A percentile compares a stretch with the other conserved stretches of the same genome.
These are phyloP conservation scores for Paecilomyces sp. DNA, from an alignment of 2,329 filamentous ascomycete species.

Conservation along the genomic window DNA sequence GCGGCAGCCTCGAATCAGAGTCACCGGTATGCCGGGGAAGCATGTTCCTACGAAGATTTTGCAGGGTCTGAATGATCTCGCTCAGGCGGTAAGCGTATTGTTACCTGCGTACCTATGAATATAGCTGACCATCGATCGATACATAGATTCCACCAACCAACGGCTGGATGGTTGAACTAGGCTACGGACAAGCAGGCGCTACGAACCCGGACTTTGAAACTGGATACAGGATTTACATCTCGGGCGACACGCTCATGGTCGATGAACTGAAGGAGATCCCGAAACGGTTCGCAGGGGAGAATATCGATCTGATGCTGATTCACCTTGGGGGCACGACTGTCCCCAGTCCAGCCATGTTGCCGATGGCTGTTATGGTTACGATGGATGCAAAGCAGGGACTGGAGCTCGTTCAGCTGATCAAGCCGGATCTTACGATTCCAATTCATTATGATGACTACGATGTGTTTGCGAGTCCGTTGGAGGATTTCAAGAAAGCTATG, in stretches of 20 bases:
- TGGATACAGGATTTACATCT: slow-evolving; percentile 59
- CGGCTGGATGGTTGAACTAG: slow-evolving; percentile 60
- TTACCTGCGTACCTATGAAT: not conserved
- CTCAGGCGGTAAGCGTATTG: slow-evolving; percentile 33
- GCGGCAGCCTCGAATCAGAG: slow-evolving; percentile 41
- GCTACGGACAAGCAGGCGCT: slow-evolving; percentile 28
- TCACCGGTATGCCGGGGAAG: slow-evolving; percentile 59
- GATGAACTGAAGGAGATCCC: slow-evolving; percentile 57
- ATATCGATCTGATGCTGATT: slow-evolving; percentile 60
- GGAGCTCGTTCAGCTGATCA: slow-evolving; percentile 52
- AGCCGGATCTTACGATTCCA: slow-evolving; percentile 56
- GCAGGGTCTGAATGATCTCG: slow-evolving; percentile 39
- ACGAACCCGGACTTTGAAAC: slow-evolving; percentile 28
- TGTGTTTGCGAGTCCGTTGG: slow-evolving; percentile 52
- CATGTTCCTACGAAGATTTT: slow-evolving; percentile 47
- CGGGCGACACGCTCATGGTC: slow-evolving; percentile 57
- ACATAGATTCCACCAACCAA: slow-evolving; percentile 55
- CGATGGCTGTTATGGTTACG: slow-evolving; percentile 63
- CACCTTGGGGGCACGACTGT: slow-evolving; percentile 62
- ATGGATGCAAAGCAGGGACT: slow-evolving; percentile 61
- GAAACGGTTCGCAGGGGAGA: slow-evolving; percentile 44
- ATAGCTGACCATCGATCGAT: slow-evolving; percentile 14
- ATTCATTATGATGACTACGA: slow-evolving; percentile 61
- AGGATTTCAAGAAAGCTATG: slow-evolving; percentile 54
- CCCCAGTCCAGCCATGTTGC: slow-evolving; percentile 49